Conservation (phyloP, 2,329 filamentous ascomycete species). For the Cytospora paraplurivora region DNA sequence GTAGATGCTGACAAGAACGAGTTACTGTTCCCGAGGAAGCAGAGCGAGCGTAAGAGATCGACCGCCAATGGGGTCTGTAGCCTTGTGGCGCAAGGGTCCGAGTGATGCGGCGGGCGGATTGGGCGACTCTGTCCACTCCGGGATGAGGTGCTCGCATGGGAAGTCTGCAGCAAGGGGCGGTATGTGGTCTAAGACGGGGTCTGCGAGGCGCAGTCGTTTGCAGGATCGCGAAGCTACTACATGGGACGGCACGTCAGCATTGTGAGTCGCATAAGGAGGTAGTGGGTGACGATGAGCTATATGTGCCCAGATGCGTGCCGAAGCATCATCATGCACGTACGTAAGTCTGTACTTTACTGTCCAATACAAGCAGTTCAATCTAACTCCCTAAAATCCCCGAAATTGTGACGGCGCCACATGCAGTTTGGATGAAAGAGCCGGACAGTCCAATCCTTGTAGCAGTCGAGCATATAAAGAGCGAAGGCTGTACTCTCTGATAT, state of each 20-base stretch:
- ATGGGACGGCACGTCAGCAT: constrained; percentile 22
- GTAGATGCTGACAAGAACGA: neutral
- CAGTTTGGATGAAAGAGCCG: neutral
- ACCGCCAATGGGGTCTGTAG: neutral
- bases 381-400: neutral
- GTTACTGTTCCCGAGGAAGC: neutral
- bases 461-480: neutral
- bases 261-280: constrained; percentile 4
- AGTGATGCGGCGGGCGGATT: constrained; percentile 8
- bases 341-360: constrained; percentile 2
- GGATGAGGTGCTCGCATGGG: constrained; percentile 23
- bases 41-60: neutral
- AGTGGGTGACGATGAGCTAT: neutral
- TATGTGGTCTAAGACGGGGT: constrained; percentile 9
- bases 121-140: constrained; percentile 14
- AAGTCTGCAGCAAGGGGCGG: constrained; percentile 1
- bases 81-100: constrained; percentile 12
- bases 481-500: neutral
- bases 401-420: neutral
- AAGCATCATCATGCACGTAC: neutral
- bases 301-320: neutral
- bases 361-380: neutral
- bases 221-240: constrained; percentile 12
- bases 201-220: constrained; percentile 8
- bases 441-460: neutral